Base-by-base conservation (phyloP, 176 grass and related monocot genomes). In the Puccinellia tenuiflora region DNA sequence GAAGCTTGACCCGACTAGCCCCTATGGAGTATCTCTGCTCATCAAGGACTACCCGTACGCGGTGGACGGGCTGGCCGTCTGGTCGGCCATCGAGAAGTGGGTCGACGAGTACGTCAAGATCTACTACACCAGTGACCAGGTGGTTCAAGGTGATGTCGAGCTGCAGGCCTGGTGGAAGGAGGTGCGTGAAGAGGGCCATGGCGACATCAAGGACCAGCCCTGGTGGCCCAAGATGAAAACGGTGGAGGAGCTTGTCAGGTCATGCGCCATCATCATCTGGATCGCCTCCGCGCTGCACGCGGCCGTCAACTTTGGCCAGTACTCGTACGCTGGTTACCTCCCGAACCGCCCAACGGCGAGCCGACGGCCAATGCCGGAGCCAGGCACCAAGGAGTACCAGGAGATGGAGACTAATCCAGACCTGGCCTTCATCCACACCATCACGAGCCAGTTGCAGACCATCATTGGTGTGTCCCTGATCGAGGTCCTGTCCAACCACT, bases 141-240 rank as follows among this genome's bases (percentile, higher is more conserved):
- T 42, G 34, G 46, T 94, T 26, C 84, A 28, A 45, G 53, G 46
- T 54, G 94, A 97, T 84, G 12, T 2, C 8, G 94, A 96, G 86
- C 86, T 96, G 53, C 94, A 91, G 59, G 86, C 51, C 30, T 96
- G 94, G 94, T 97, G 94, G 94, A 90, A 74, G 80, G 94, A 97
- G 89, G 89, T 91, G 17, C 89, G 89, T 35, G 89, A 97, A 40
- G 91, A 88, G 48, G 94, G 94, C 51, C 94, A 97, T 77, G 91
- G 94, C 68, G 94, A 97, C 79, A 83, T 87, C 72, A 97, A 78
- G 85, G 77, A 88, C 59, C 68, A 81, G 31, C 20, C 77, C 3
- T 97, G 94, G 94, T 97, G 94, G 94, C 86, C 84, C 18, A 86
- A 68, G 61, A 97, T 97, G 94, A 69, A 84, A 11, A 91, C 86